phyloP scores from a whole-genome alignment of 176 grass and related monocot genomes.

The Aegilops bicornis region DNA sequence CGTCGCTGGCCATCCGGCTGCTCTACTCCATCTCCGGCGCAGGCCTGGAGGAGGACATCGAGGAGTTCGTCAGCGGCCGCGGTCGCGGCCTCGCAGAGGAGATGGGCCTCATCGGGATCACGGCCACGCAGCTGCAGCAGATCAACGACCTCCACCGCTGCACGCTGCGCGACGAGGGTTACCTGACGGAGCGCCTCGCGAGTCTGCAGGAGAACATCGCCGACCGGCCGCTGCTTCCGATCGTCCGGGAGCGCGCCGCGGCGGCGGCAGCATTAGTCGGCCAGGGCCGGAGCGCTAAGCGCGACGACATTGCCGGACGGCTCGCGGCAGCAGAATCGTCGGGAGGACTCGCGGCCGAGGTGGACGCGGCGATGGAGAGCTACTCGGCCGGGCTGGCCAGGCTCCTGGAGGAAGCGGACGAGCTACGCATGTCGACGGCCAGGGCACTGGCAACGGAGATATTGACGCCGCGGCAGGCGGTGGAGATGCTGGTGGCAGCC shows the following conservation, averaged over 20 bases:
- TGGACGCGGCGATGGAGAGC: slow-evolving; percentile 46
- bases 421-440: slow-evolving; percentile 47
- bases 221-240: slow-evolving; percentile 63
- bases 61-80: slow-evolving; percentile 24
- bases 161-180: slow-evolving; percentile 50
- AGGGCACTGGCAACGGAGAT: slow-evolving; percentile 45
- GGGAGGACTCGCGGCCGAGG: slow-evolving; percentile 16
- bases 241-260: slow-evolving; percentile 19
- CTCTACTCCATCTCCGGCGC: slow-evolving; percentile 61
- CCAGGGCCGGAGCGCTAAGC: neutral
- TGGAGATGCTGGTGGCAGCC: slow-evolving; percentile 52
- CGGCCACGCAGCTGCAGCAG: slow-evolving; percentile 42
- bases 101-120: slow-evolving; percentile 38
- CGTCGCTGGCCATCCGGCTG: slow-evolving; percentile 62
- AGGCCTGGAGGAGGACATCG: slow-evolving; percentile 55
- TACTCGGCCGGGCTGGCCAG: slow-evolving; percentile 35
- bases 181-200: slow-evolving; percentile 42
- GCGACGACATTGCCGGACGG: neutral
- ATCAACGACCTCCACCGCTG: slow-evolving; percentile 62
- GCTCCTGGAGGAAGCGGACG: slow-evolving; percentile 60
- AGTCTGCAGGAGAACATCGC: slow-evolving; percentile 70
- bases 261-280: neutral
- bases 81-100: neutral
- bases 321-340: neutral
- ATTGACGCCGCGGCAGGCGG: slow-evolving; percentile 57